Percentiles rank a stretch among this genome's conserved stretches.
Evolutionary conservation across 306 rosid genomes (phyloP).

Genomic region (Prunus davidiana): DNA sequence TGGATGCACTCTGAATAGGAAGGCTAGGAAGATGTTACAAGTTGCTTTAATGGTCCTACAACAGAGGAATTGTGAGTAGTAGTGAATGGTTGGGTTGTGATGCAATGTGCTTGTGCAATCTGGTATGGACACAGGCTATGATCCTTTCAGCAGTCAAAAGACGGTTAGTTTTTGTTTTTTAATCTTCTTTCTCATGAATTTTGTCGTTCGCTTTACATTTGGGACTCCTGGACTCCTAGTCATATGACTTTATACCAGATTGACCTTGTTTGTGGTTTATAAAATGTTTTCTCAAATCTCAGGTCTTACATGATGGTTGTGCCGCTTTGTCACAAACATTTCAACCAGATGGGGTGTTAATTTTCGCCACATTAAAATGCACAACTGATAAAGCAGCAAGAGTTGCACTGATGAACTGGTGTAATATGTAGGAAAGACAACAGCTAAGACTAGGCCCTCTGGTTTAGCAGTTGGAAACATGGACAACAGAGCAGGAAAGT

Average conservation of each 20-base stretch:
- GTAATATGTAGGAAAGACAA: not conserved
- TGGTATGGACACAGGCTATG: not conserved
- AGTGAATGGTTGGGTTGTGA: not conserved
- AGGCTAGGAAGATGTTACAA: conserved; percentile 70
- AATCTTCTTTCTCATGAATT: not conserved
- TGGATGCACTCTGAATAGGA: conserved; percentile 74
- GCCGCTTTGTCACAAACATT: too few relatives aligned
- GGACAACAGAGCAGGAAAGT: not conserved
- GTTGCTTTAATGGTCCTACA: conserved; percentile 49
- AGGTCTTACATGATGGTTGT: not conserved
- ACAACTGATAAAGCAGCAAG: not conserved
- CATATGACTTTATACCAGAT: too few relatives aligned
- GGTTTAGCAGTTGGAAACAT: not conserved
- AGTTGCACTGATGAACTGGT: too few relatives aligned
- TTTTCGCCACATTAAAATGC: not conserved
- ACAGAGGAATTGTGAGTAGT: conserved; percentile 24
- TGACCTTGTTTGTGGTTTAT: not conserved
- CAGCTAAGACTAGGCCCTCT: not conserved
- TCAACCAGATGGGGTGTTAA: not conserved
- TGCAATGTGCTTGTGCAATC: not conserved
- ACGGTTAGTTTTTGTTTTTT: not conserved
- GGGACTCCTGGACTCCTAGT: not conserved
- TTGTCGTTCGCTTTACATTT: not conserved
- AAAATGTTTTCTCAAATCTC: not conserved
- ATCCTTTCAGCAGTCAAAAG: not conserved